These are phyloP conservation scores for Saccharum spontaneum DNA, from an alignment of 176 grass and related monocot genomes.

Conservation along the genomic window DNA sequence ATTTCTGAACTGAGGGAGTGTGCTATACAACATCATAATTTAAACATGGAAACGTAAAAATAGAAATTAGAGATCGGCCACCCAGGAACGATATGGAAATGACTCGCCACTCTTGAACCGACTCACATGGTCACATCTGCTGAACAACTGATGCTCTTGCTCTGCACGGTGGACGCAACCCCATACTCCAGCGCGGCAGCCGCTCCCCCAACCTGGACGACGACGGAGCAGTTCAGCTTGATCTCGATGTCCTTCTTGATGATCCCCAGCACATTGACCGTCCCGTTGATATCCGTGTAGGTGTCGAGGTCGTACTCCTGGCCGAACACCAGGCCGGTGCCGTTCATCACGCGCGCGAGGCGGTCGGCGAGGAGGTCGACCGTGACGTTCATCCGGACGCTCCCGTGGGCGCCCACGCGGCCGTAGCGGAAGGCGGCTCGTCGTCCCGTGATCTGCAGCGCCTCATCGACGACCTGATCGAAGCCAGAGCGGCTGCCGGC, in stretches of 20 bases:
- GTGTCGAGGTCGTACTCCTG: constrained; percentile 54
- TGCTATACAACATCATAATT: too few relatives aligned
- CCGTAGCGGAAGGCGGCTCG: constrained; percentile 28
- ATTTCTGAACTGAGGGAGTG: too few relatives aligned
- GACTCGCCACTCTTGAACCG: not conserved
- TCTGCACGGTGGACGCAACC: constrained; percentile 10
- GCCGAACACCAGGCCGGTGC: constrained; percentile 33
- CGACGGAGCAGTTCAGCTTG: constrained; percentile 51
- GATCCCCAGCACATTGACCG: constrained; percentile 55
- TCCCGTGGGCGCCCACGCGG: constrained; percentile 34
- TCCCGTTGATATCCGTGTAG: constrained; percentile 54
- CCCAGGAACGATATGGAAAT: not conserved
- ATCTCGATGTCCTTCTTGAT: constrained; percentile 64
- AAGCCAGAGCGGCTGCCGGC: not conserved
- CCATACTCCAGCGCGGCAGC: constrained; percentile 2
- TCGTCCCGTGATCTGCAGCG: constrained; percentile 15
- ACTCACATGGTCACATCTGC: constrained; percentile 25
- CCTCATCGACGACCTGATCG: constrained; percentile 22
- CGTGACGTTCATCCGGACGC: constrained; percentile 55
- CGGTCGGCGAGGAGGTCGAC: constrained; percentile 61
- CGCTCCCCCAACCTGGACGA: constrained; percentile 23
- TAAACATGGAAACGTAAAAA: too few relatives aligned
- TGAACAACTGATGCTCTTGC: constrained; percentile 27
- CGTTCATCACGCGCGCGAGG: constrained; percentile 36
- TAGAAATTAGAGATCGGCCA: not conserved